A percentile compares a stretch with the other conserved stretches of the same genome.
Conservation (phyloP, 139 green algal species). For the Coelastrella sp. region DNA sequence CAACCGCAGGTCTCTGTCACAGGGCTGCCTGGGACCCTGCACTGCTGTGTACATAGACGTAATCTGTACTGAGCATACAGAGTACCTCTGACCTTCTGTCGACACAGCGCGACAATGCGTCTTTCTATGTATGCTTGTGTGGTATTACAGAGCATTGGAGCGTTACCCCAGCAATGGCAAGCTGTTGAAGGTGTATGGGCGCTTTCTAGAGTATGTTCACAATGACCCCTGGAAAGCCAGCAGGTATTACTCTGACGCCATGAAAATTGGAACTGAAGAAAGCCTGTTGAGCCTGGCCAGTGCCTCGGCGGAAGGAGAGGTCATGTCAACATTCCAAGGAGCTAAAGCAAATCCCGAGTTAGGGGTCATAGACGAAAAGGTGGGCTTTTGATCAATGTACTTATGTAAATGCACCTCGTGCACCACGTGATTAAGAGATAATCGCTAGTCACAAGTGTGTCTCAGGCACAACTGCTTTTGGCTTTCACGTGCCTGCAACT, state of each 20-base stretch:
- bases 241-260: conserved; percentile 32
- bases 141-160: conserved; percentile 28
- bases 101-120: too few relatives aligned
- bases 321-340: not conserved
- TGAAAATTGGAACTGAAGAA: conserved; percentile 30
- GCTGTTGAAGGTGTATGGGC: conserved; percentile 58
- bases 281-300: conserved; percentile 23
- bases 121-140: too few relatives aligned
- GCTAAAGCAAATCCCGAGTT: not conserved
- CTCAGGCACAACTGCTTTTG: too few relatives aligned
- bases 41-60: conserved; percentile 8
- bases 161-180: conserved; percentile 51
- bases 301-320: not conserved
- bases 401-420: too few relatives aligned
- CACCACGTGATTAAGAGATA: too few relatives aligned
- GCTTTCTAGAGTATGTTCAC: conserved; percentile 56
- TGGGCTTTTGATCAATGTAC: not conserved
- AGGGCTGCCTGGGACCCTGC: not conserved
- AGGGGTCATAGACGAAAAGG: conserved; percentile 28
- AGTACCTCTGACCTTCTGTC: too few relatives aligned
- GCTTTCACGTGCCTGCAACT: not conserved
- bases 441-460: too few relatives aligned
- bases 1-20: not conserved
- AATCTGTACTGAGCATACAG: too few relatives aligned
- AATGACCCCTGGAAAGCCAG: conserved; percentile 58